A percentile compares a stretch with the other conserved stretches of the same genome.
Conservation (phyloP, 2,329 filamentous ascomycete species). For the Fusarium miscanthi region DNA sequence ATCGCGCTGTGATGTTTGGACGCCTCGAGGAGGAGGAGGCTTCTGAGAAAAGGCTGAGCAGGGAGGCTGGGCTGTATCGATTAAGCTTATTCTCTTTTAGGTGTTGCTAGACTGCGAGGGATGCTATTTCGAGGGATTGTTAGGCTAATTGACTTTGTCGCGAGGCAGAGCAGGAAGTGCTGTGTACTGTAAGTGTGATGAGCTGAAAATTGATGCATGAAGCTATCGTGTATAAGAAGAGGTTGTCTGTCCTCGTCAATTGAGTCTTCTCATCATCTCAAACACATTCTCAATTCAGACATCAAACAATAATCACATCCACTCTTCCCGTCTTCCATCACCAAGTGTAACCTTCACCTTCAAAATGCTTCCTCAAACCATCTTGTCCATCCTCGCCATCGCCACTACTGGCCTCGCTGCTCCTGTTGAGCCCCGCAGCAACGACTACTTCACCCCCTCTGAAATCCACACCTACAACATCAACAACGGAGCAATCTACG, state of each 20-base stretch:
- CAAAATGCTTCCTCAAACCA: neutral
- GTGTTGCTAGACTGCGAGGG: neutral
- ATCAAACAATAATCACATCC: neutral
- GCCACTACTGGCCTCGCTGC: neutral
- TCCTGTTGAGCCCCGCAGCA: neutral
- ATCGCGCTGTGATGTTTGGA: neutral
- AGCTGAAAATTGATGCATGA: neutral
- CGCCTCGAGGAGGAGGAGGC: neutral
- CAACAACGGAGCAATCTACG: neutral
- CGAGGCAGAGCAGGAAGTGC: neutral
- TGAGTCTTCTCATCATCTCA: neutral
- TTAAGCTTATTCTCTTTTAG: neutral
- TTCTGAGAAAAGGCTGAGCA: neutral
- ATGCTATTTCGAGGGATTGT: neutral
- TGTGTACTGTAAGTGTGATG: neutral
- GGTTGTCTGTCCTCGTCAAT: neutral
- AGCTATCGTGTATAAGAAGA: constrained; percentile 1
- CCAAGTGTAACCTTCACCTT: neutral
- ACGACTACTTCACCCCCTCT: neutral
- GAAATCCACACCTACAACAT: constrained; percentile 1
- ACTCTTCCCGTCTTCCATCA: neutral
- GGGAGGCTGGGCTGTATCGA: neutral
- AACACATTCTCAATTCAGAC: neutral
- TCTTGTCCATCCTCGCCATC: neutral
- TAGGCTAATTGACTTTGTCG: neutral